Base-by-base conservation (phyloP, 1,284 basidiomycete species). In the Tilletia horrida region DNA sequence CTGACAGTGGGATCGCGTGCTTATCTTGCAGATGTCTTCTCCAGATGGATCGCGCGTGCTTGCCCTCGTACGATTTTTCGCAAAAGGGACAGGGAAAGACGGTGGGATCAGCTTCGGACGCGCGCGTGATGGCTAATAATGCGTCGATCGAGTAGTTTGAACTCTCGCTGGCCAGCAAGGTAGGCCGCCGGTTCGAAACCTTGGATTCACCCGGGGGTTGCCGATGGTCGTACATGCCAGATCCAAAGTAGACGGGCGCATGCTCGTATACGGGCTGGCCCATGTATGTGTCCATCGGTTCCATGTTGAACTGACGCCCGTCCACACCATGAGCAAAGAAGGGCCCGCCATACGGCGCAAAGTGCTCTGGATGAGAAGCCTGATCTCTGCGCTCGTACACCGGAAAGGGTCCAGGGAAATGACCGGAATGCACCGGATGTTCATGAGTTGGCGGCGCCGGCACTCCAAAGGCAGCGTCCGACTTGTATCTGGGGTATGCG, bases 11-110 rank as follows among this genome's bases (percentile, higher is more conserved):
- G 40, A 86, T 85, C 31, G 83, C 84, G 75, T 86, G 86, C 75
- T 86, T 86, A 75, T 86, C 85, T 75, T 85, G 84, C 63, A 86
- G 74, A 74, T 86, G 86, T 52, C 86, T 73, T 44, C 85, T 81
- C 80, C 85, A 86, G 66, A 86, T 86, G 74, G 84, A 85, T 63
- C 86, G 77, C 0, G 85, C 85, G 67, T 86, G 85, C 72, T 85
- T 84, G 16, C 86, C 86, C 52, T 82, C 83, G 71, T 86, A 86
- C 16, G 77, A 73, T 71, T 84, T 84, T 69, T 83, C 82, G 74
- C 84, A 84, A 65, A 83, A 80, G 23, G 82, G 81, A 67, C 83
- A 84, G 23, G 79, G 76, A 71, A 83, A 84, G 43, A 59, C 29
- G 29, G 55, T 31, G 8, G 55, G 55, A 35, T 59, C 55, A 18